Evolutionary conservation across 2,329 filamentous ascomycete species (phyloP), one percentile per base, ranked within the genome.

Genomic region (Ascocoryne sarcoides): DNA sequence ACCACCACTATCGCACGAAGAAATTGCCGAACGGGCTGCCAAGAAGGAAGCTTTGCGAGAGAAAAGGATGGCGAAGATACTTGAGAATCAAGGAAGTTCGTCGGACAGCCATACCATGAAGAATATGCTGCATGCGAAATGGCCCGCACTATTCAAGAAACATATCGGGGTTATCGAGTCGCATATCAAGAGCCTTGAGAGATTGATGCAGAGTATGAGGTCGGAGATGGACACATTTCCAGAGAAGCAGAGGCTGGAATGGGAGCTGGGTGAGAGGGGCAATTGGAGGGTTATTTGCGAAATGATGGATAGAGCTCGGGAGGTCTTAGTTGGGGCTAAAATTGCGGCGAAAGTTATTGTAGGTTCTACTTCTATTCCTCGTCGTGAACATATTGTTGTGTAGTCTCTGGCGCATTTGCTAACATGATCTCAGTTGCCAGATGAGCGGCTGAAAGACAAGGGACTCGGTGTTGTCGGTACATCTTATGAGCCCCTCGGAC

Each of bases 71-170:
- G 7, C 7, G 23, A 12, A 26, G 23, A 26, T 26, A 7, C 23
- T 26, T 7, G 7, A 26, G 23, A 26, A 26, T 26, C 12, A 7
- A 12, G 12, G 23, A 26, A 12, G 12, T 7, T 7, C 7, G 23
- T 7, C 23, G 23, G 23, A 26, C 7, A 26, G 12, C 7, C 7
- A 26, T 26, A 7, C 23, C 7, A 26, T 26, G 23, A 26, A 54
- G 33, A 40, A 37, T 14, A 42, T 43, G 1, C 33, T 40, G 40
- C 67, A 67, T 49, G 60, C 60, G 16, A 68, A 60, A 21, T 59
- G 58, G 38, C 50, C 49, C 3, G 46, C 45, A 18, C 20, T 57
- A 14, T 54, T 56, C 29, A 51, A 49, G 40, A 53, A 50, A 32
- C 52, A 56, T 36, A 21, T 56, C 20, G 49, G 48, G 3, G 20